A percentile compares a stretch with the other conserved stretches of the same genome.
phyloP scores from a whole-genome alignment of 2,329 filamentous ascomycete genomes.

The Diaporthe sp. region DNA sequence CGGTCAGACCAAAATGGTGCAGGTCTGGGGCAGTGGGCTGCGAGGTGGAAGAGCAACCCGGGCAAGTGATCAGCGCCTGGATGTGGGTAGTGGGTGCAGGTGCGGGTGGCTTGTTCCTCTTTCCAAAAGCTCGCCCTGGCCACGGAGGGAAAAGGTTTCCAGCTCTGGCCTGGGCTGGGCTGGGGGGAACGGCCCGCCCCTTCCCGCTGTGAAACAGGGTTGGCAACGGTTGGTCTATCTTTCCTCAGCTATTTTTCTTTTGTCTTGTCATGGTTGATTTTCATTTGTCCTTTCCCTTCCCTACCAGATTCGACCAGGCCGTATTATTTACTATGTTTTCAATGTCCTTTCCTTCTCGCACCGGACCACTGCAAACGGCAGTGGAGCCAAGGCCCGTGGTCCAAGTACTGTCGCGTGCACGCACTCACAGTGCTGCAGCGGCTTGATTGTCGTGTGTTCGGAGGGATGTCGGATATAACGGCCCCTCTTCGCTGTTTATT shows the following conservation, averaged over 20 bases:
- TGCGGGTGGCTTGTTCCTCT: conserved; percentile 10
- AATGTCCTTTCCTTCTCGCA: background rate
- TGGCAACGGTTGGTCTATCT: conserved; percentile 7
- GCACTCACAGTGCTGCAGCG: background rate
- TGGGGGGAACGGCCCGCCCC: conserved; percentile 35
- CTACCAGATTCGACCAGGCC: background rate
- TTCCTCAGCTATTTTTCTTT: background rate
- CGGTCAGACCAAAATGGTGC: conserved; percentile 18
- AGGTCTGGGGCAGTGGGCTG: conserved; percentile 15
- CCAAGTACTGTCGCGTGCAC: background rate
- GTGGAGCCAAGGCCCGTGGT: background rate
- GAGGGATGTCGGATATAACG: background rate
- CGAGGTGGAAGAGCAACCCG: background rate
- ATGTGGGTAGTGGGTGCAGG: background rate
- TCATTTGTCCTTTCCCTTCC: background rate
- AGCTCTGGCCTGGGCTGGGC: conserved; percentile 20
- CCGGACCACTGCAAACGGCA: background rate
- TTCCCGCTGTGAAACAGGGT: conserved; percentile 39
- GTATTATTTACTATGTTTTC: background rate
- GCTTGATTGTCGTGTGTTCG: background rate
- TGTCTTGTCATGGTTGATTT: background rate
- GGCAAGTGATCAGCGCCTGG: conserved; percentile 21
- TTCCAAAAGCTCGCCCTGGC: background rate
- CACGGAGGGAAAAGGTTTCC: conserved; percentile 1
- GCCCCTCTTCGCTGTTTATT: background rate